These are phyloP conservation scores for Dillenia turbinata DNA, from an alignment of 164 flowering plant genomes.

Conservation along the genomic window DNA sequence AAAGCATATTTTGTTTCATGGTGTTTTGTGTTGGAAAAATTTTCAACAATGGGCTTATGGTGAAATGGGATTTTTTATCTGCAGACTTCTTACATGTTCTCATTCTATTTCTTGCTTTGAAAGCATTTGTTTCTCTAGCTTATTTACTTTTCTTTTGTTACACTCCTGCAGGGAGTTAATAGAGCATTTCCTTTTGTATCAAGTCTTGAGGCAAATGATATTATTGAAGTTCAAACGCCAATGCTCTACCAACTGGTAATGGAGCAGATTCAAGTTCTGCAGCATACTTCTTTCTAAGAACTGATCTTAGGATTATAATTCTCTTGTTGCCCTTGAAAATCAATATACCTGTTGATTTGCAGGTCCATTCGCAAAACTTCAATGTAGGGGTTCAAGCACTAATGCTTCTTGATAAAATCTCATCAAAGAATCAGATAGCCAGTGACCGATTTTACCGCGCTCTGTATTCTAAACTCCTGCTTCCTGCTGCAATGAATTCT, in stretches of 20 bases:
- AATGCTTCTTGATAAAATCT: conserved; percentile 89
- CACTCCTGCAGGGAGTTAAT: conserved; percentile 74
- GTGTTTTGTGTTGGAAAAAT: no score
- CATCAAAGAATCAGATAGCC: conserved; percentile 84
- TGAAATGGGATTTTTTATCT: no score
- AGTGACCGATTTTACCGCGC: conserved; percentile 97
- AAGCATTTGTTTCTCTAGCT: not conserved
- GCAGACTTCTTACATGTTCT: not conserved
- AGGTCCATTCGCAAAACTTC: conserved; percentile 95
- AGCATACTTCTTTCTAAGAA: no score
- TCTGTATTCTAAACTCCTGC: conserved; percentile 78
- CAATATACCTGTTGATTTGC: conserved; percentile 14
- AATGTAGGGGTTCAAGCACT: conserved; percentile 94
- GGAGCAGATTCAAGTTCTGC: not conserved
- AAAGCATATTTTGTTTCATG: no score
- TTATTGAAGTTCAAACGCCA: conserved; percentile 82
- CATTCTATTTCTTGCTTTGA: not conserved
- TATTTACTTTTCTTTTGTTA: not conserved
- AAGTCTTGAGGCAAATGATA: conserved; percentile 78
- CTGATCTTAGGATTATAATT: no score
- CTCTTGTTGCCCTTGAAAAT: no score
- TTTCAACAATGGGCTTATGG: no score
- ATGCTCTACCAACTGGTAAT: conserved; percentile 84
- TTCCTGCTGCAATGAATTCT: conserved; percentile 86
- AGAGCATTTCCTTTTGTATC: conserved; percentile 94